phyloP scores from a whole-genome alignment of 2,329 filamentous ascomycete species.

The Colletotrichum costaricense region DNA sequence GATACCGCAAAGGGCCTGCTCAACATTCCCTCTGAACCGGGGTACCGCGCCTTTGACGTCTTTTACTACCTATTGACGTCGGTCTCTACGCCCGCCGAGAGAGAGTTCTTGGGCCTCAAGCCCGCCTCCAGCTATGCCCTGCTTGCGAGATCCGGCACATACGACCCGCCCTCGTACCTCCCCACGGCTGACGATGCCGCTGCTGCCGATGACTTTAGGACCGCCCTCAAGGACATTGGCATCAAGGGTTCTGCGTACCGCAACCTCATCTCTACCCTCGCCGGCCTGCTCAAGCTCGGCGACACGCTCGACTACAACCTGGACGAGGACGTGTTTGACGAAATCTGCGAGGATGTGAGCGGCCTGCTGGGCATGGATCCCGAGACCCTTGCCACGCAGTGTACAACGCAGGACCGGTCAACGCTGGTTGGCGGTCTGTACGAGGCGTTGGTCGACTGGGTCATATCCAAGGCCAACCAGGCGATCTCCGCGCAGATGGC shows the following conservation, averaged over 20 bases:
- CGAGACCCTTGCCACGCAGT: conserved; percentile 81
- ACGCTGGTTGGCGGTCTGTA: conserved; percentile 89
- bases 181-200: conserved; percentile 93
- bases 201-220: conserved; percentile 91
- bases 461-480: conserved; percentile 88
- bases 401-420: conserved; percentile 85
- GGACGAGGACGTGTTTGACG: conserved; percentile 85
- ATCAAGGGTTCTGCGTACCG: conserved; percentile 89
- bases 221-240: conserved; percentile 88
- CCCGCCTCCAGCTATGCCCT: conserved; percentile 81
- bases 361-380: conserved; percentile 88
- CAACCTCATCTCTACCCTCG: conserved; percentile 86
- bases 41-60: conserved; percentile 94
- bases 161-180: conserved; percentile 86
- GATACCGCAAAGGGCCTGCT: conserved; percentile 85
- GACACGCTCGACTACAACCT: conserved; percentile 88
- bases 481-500: conserved; percentile 83
- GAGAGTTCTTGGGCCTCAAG: conserved; percentile 87
- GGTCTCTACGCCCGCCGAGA: conserved; percentile 88
- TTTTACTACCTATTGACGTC: conserved; percentile 97
- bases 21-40: conserved; percentile 80
- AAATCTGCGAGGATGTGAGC: conserved; percentile 90
- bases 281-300: conserved; percentile 89
- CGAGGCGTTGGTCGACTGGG: conserved; percentile 94
- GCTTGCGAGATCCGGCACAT: conserved; percentile 86